These are phyloP conservation scores for Pinus tabuliformis DNA, from an alignment of 75 land plant genomes.

Conservation along the genomic window DNA sequence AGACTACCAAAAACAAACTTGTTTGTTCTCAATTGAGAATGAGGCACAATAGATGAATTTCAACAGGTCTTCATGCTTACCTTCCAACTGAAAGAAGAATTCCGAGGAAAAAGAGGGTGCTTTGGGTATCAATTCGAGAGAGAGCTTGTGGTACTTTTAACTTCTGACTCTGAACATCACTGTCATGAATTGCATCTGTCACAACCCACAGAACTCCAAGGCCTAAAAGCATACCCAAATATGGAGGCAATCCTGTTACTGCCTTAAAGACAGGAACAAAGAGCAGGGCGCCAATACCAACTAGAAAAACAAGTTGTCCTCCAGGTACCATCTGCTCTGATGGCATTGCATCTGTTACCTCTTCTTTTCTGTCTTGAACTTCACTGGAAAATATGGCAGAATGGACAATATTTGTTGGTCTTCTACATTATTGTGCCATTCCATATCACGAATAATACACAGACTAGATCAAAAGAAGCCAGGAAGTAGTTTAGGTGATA, in stretches of 20 bases:
- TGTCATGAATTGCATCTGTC: slow-evolving; percentile 97
- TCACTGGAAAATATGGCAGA: slow-evolving; percentile 54
- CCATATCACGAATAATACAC: background rate
- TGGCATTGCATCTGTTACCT: slow-evolving; percentile 46
- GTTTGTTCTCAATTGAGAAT: slow-evolving; percentile 4
- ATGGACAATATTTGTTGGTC: background rate
- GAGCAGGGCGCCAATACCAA: slow-evolving; percentile 87
- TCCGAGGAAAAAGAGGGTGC: slow-evolving; percentile 93
- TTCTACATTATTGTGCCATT: no score
- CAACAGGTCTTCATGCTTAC: slow-evolving; percentile 26
- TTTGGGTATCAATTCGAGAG: slow-evolving; percentile 97
- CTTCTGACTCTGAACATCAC: slow-evolving; percentile 81
- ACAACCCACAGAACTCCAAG: slow-evolving; percentile 96
- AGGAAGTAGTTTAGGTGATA: slow-evolving; percentile 1
- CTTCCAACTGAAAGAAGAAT: slow-evolving; percentile 98
- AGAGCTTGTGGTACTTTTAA: slow-evolving; percentile 99
- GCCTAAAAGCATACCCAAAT: slow-evolving; percentile 92
- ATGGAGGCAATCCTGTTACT: slow-evolving; percentile 95
- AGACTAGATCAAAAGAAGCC: background rate
- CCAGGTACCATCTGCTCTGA: slow-evolving; percentile 97
- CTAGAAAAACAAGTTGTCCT: slow-evolving; percentile 91
- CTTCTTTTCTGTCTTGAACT: slow-evolving; percentile 55
- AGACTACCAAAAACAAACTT: background rate
- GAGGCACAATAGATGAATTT: background rate
- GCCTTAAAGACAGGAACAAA: slow-evolving; percentile 97